Percentiles rank a stretch among this genome's conserved stretches.
phyloP scores from a whole-genome alignment of 164 flowering plant genomes.

The Vitis rupestris region DNA sequence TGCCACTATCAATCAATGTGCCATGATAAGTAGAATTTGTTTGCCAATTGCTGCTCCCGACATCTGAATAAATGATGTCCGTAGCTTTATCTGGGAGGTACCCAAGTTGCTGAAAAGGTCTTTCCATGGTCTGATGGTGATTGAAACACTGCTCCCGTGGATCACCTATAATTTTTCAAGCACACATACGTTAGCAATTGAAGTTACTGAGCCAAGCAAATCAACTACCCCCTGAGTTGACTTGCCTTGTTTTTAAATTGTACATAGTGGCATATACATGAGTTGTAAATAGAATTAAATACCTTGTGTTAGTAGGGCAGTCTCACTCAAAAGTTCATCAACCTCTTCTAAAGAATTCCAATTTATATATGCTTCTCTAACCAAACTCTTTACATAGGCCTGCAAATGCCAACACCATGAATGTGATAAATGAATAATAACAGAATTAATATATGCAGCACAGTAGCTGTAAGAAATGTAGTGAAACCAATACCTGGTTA shows the following conservation, averaged over 20 bases:
- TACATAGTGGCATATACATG: background rate
- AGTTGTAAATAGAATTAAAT: background rate
- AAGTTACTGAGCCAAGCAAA: no score
- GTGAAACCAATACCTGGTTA: constrained; percentile 7
- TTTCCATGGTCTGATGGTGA: no score
- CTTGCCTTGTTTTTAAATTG: no score
- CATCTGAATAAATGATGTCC: no score
- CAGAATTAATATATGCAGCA: background rate
- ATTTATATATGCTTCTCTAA: constrained; percentile 33
- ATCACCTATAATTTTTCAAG: background rate
- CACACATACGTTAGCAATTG: background rate
- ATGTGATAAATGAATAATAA: background rate
- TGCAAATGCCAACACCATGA: constrained; percentile 5
- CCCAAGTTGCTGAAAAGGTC: no score
- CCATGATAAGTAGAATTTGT: no score
- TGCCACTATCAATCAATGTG: no score
- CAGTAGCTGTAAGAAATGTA: background rate
- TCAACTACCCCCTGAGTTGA: background rate
- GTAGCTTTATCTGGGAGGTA: no score
- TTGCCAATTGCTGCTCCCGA: no score
- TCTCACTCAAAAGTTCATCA: constrained; percentile 29
- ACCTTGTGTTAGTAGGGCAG: constrained; percentile 46
- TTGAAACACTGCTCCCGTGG: background rate
- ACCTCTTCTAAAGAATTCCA: constrained; percentile 38
- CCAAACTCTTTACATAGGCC: constrained; percentile 32